Evolutionary conservation across 768 basidiomycete species (phyloP).

Genomic region (Lentinula detonsa): DNA sequence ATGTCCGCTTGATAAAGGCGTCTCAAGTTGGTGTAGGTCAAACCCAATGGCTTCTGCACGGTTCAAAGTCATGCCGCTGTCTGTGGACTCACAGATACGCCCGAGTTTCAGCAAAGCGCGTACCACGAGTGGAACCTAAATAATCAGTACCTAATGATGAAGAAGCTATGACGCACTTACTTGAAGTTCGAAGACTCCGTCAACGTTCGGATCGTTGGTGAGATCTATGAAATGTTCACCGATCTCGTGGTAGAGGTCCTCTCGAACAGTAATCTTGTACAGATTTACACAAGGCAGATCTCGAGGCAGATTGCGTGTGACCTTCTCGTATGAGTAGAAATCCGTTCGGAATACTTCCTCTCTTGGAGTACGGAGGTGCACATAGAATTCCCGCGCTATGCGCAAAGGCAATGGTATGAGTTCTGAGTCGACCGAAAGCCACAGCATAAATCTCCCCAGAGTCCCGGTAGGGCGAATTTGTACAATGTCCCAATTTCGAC

Average conservation of each 20-base stretch:
- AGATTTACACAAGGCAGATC: constrained; percentile 72
- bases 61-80: constrained; percentile 67
- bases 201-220: constrained; percentile 90
- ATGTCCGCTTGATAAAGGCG: constrained; percentile 42
- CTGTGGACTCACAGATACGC: constrained; percentile 68
- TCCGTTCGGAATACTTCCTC: constrained; percentile 63
- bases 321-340: constrained; percentile 66
- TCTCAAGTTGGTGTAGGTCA: constrained; percentile 77
- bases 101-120: constrained; percentile 83
- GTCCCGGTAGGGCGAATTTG: constrained; percentile 78
- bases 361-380: constrained; percentile 75
- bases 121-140: constrained; percentile 73
- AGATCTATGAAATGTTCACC: constrained; percentile 91
- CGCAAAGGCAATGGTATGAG: constrained; percentile 78
- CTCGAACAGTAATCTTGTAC: constrained; percentile 77
- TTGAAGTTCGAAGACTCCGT: constrained; percentile 92
- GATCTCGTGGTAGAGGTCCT: constrained; percentile 76
- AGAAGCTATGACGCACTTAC: constrained; percentile 27
- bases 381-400: constrained; percentile 88
- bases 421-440: constrained; percentile 79
- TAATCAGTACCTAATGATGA: background rate
- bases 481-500: constrained; percentile 84
- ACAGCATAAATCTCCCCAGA: constrained; percentile 80
- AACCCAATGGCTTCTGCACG: constrained; percentile 78
- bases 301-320: constrained; percentile 74